Base-by-base conservation (phyloP, 805 yeast species). In the Hanseniaspora meyeri region DNA sequence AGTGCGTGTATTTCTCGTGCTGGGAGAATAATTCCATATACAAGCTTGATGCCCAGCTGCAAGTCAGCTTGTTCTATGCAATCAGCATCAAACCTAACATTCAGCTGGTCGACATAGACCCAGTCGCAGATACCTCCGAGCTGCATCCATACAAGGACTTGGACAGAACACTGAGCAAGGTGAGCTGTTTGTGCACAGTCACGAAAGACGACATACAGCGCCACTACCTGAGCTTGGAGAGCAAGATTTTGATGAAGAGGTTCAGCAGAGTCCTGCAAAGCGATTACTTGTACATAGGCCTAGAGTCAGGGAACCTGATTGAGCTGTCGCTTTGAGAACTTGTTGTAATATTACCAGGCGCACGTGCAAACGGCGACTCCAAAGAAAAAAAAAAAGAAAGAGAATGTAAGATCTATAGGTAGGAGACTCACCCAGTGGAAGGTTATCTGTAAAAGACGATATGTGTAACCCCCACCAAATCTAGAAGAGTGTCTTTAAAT, bases 21-120 rank as follows among this genome's bases (percentile, higher is more conserved):
- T 52, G 56, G 56, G 56, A 52, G 31, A 34, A 27, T 8, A 47
- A 47, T n/a, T 36, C 4, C n/a, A 17, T 52, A 29, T 52, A 52
- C 39, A 19, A 27, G 10, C 3, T 19, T 2, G 31, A 43, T 19
- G 8, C 19, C 3, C 9, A 24, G 6, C 7, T 9, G 5, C 14
- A 9, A 3, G n/a, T 45, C 17, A n/a, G 17, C 16, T 5, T 17
- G 2, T 36, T 52, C 7, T 45, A 45, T 37, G 20, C 29, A 14
- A 45, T 52, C 20, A 36, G 38, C 11, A 32, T 43, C 14, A 52
- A 52, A 17, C 56, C 56, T 2, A 52, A 52, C 14, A 43, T 52
- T 4, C 56, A 52, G 24, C 19, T 52, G 46, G 56, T 52, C n/a
- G 50, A 52, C 17, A 52, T 52, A 11, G 56, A 52, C 20, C 56